Percentiles rank a stretch among this genome's conserved stretches.
These are phyloP conservation scores for Prunella vulgaris DNA, from an alignment of 257 asterid species.

Conservation along the genomic window DNA sequence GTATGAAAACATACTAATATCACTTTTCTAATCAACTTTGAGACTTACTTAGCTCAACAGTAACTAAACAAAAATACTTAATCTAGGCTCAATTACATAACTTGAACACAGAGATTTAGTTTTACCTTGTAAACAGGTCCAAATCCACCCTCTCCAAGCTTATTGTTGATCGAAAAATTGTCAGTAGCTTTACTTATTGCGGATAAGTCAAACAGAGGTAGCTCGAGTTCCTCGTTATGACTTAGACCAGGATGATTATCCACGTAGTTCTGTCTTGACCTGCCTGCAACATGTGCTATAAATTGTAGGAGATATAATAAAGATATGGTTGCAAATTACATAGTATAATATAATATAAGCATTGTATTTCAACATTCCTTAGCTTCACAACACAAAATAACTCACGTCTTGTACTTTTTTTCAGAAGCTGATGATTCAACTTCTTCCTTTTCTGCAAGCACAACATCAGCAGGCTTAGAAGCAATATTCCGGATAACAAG, in stretches of 20 bases:
- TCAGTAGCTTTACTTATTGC: constrained; percentile 20
- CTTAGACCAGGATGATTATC: neutral
- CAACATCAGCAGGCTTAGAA: no score
- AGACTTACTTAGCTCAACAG: neutral
- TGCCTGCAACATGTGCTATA: neutral
- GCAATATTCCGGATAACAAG: no score
- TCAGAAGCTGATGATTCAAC: no score
- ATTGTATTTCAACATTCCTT: no score
- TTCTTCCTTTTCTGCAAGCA: no score
- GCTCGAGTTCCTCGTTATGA: constrained; percentile 21
- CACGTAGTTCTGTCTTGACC: neutral
- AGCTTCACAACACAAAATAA: neutral
- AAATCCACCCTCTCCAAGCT: constrained; percentile 29
- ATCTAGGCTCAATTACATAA: neutral
- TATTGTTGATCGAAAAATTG: constrained; percentile 18
- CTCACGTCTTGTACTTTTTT: no score
- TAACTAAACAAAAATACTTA: neutral
- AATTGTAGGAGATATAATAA: neutral
- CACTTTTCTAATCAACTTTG: neutral
- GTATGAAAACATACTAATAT: neutral
- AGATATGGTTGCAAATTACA: neutral
- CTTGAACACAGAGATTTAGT: neutral
- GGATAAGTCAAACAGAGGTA: constrained; percentile 24
- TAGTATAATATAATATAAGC: neutral
- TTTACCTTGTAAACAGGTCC: constrained; percentile 42